Conservation (phyloP, 768 basidiomycete genomes). For the Termitomyces sp. region DNA sequence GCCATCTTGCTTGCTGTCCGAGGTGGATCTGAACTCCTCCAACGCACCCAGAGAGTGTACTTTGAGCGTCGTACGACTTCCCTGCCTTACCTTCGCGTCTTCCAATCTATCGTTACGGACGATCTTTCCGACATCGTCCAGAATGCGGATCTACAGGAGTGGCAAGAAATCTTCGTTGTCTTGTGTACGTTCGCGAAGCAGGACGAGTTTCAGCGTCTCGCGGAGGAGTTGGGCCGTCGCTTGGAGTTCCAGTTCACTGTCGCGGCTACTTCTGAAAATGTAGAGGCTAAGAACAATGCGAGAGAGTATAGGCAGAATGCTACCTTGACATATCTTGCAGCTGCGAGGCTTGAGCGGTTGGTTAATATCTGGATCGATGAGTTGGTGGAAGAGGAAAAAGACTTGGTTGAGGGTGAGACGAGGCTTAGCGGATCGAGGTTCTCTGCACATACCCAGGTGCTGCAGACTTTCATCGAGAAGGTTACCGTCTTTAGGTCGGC, state of each 20-base stretch:
- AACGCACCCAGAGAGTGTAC: conserved; percentile 88
- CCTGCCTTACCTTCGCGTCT: conserved; percentile 85
- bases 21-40: conserved; percentile 82
- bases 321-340: conserved; percentile 89
- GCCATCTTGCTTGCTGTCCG: conserved; percentile 91
- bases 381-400: conserved; percentile 76
- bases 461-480: conserved; percentile 95
- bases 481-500: conserved; percentile 91
- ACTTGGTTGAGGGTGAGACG: conserved; percentile 33
- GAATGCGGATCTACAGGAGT: conserved; percentile 91
- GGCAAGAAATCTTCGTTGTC: conserved; percentile 96
- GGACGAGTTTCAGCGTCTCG: conserved; percentile 82
- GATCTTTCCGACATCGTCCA: conserved; percentile 93
- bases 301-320: conserved; percentile 75
- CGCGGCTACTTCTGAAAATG: conserved; percentile 41
- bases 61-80: conserved; percentile 76
- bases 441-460: conserved; percentile 74
- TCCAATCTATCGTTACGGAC: conserved; percentile 90
- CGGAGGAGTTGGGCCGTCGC: conserved; percentile 87
- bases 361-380: conserved; percentile 92
- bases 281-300: conserved; percentile 35
- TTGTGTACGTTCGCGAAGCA: conserved; percentile 87
- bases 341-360: conserved; percentile 80
- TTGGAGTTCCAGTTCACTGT: conserved; percentile 81
- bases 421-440: conserved; percentile 50